phyloP scores from a whole-genome alignment of 805 yeast genomes.

The Metschnikowia sp. region DNA sequence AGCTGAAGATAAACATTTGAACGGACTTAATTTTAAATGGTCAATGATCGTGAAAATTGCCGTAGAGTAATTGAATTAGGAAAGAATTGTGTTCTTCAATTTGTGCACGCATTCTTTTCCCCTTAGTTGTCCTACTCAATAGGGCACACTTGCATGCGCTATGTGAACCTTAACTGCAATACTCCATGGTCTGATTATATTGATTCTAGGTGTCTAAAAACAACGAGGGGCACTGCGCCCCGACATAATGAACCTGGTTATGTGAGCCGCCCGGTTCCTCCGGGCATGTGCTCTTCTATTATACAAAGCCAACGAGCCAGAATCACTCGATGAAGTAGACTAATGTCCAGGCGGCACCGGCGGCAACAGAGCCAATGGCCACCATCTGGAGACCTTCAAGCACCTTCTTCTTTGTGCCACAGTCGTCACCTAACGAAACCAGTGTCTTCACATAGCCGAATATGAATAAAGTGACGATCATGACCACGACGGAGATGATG shows the following conservation, averaged over 20 bases:
- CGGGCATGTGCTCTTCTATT: not conserved
- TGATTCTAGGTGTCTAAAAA: not conserved
- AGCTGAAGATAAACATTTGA: too few species aligned
- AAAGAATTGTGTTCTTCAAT: too few species aligned
- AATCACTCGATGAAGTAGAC: constrained; percentile 66
- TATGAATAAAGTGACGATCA: constrained; percentile 80
- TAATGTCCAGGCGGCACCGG: constrained; percentile 93
- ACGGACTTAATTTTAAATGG: too few species aligned
- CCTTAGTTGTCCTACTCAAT: too few species aligned
- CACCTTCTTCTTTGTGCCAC: constrained; percentile 56
- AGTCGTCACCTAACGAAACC: constrained; percentile 77
- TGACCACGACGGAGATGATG: constrained; percentile 67
- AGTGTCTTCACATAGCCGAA: constrained; percentile 86
- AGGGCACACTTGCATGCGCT: too few species aligned
- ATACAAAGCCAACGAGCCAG: not conserved
- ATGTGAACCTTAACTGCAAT: too few species aligned
- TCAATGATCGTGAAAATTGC: too few species aligned
- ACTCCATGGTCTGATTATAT: not conserved
- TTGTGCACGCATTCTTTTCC: too few species aligned
- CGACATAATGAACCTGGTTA: too few species aligned
- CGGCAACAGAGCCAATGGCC: constrained; percentile 94
- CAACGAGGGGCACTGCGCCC: not conserved
- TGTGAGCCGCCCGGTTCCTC: too few species aligned
- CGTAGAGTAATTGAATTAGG: too few species aligned
- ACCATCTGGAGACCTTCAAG: constrained; percentile 90